Percentiles rank a stretch among this genome's conserved stretches.
These are phyloP conservation scores for Salvia sclarea DNA, from an alignment of 305 asterid species.

Conservation along the genomic window DNA sequence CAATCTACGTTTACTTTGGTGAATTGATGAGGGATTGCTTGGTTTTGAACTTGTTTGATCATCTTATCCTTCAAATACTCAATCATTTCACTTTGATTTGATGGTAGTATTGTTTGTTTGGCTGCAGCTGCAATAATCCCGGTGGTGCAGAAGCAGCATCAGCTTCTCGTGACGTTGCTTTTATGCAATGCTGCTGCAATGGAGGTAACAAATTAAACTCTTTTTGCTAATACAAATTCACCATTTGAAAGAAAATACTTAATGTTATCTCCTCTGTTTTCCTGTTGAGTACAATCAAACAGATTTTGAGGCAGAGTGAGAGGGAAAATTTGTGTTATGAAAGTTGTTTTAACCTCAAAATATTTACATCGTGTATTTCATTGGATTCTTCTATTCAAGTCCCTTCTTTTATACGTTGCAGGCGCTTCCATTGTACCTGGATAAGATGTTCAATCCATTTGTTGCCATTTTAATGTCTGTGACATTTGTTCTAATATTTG, in stretches of 20 bases:
- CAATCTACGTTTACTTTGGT: not conserved
- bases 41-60: too few relatives aligned
- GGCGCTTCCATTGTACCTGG: slow-evolving; percentile 95
- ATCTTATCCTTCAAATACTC: too few relatives aligned
- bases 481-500: slow-evolving; percentile 85
- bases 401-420: slow-evolving; percentile 44
- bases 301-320: not conserved
- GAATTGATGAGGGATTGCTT: too few relatives aligned
- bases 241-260: not conserved
- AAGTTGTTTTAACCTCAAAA: not conserved
- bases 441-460: slow-evolving; percentile 85
- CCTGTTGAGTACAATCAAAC: too few relatives aligned
- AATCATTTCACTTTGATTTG: slow-evolving; percentile 30
- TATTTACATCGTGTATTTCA: not conserved
- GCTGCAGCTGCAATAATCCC: slow-evolving; percentile 79
- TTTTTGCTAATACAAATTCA: slow-evolving; percentile 1
- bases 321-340: not conserved
- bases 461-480: slow-evolving; percentile 95
- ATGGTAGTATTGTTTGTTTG: slow-evolving; percentile 17
- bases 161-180: slow-evolving; percentile 92
- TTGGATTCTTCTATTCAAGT: not conserved
- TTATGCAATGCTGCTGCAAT: slow-evolving; percentile 88
- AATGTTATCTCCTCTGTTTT: too few relatives aligned
- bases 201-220: slow-evolving; percentile 57
- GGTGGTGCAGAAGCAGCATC: slow-evolving; percentile 93